Conservation (phyloP, 2,329 filamentous ascomycete genomes). For the Beauveria brongniartii region DNA sequence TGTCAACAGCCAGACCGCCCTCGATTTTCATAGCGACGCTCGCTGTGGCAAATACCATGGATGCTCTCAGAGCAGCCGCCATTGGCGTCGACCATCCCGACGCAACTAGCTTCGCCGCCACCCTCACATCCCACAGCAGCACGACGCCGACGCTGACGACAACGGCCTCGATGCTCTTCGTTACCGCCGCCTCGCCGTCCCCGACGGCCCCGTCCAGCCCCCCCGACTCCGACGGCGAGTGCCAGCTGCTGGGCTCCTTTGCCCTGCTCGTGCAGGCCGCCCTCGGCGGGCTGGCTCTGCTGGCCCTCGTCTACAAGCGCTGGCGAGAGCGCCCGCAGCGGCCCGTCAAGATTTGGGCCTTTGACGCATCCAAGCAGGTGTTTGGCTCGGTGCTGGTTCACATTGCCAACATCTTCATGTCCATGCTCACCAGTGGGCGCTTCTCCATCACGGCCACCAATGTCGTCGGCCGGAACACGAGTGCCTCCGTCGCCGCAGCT, state of each 20-base stretch:
- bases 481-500: neutral
- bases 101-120: neutral
- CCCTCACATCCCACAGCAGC: neutral
- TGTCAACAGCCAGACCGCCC: neutral
- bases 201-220: neutral
- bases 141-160: neutral
- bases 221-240: conserved; percentile 60
- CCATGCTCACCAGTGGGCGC: conserved; percentile 83
- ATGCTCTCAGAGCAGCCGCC: conserved; percentile 4
- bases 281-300: conserved; percentile 71
- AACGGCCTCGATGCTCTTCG: neutral
- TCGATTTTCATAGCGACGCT: neutral
- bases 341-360: conserved; percentile 94
- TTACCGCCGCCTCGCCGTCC: neutral
- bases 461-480: neutral
- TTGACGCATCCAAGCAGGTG: conserved; percentile 95
- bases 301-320: conserved; percentile 86
- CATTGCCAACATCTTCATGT: conserved; percentile 90
- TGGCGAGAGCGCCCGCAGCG: conserved; percentile 88
- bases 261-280: conserved; percentile 84
- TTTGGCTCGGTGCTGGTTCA: conserved; percentile 89
- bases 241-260: conserved; percentile 80
- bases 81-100: conserved; percentile 10
- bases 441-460: conserved; percentile 48
- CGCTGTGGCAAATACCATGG: neutral